phyloP scores from a whole-genome alignment of 225 moss, liverwort and hornwort genomes.

The Physcomitrellopsis africana region DNA sequence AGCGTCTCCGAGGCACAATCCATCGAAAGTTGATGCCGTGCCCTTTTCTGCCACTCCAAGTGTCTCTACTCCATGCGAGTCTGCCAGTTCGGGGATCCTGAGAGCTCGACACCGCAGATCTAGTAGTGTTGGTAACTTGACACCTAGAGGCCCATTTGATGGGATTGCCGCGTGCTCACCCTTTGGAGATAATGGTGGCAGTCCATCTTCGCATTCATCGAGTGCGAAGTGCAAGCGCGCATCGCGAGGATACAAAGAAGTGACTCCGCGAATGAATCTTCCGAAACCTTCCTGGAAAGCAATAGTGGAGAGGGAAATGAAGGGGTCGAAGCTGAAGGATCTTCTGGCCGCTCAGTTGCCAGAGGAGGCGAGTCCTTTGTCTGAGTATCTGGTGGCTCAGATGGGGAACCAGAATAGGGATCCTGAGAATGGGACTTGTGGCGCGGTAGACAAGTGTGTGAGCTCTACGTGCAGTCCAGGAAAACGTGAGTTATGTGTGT shows the following conservation, averaged over 20 bases:
- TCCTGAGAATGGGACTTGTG: constrained; percentile 7
- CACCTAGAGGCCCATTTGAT: constrained; percentile 31
- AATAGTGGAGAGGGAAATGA: constrained; percentile 62
- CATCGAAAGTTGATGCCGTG: constrained; percentile 23
- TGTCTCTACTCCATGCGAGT: constrained; percentile 28
- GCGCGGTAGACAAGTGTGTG: constrained; percentile 26
- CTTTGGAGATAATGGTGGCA: constrained; percentile 27
- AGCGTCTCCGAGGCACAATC: constrained; percentile 30
- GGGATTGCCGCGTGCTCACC: constrained; percentile 24
- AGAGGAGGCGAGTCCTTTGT: constrained; percentile 45
- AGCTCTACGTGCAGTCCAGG: constrained; percentile 27
- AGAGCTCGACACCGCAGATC: constrained; percentile 47
- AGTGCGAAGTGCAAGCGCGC: constrained; percentile 41
- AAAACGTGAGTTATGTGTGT: constrained; percentile 24
- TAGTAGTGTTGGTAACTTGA: constrained; percentile 44
- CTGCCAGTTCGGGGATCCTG: constrained; percentile 34
- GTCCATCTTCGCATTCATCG: constrained; percentile 32
- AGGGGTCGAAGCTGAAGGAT: constrained; percentile 55
- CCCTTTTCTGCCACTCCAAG: constrained; percentile 36
- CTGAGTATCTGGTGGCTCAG: constrained; percentile 47
- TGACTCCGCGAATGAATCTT: constrained; percentile 52
- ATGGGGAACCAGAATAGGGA: constrained; percentile 44
- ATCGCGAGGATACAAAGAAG: constrained; percentile 48
- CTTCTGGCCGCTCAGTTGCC: constrained; percentile 44
- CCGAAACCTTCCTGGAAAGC: constrained; percentile 61